phyloP scores from a whole-genome alignment of 2,329 filamentous ascomycete genomes.

The Paradendryphiella salina region DNA sequence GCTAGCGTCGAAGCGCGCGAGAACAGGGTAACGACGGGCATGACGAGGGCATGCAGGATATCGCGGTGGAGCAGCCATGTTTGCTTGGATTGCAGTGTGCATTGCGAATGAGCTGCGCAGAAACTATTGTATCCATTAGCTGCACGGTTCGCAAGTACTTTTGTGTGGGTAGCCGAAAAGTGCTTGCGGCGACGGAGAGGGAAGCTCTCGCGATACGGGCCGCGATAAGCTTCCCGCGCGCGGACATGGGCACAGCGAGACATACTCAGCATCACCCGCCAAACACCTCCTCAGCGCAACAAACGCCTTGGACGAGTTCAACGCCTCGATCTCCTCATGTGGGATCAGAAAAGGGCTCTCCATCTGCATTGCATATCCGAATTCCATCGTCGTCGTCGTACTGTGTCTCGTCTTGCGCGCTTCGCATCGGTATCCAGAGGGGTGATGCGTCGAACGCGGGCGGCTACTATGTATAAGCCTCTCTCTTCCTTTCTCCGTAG shows the following conservation, averaged over 20 bases:
- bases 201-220: slow-evolving; percentile 2
- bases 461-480: background rate
- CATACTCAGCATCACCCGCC: slow-evolving; percentile 47
- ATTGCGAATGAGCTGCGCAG: slow-evolving; percentile 48
- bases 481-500: background rate
- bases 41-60: slow-evolving; percentile 61
- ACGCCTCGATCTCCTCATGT: slow-evolving; percentile 47
- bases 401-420: slow-evolving; percentile 1
- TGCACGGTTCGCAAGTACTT: background rate
- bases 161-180: background rate
- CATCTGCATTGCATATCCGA: slow-evolving; percentile 12
- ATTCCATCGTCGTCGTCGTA: slow-evolving; percentile 5
- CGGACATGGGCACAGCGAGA: slow-evolving; percentile 15
- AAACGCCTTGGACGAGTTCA: slow-evolving; percentile 50
- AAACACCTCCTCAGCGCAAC: slow-evolving; percentile 50
- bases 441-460: background rate
- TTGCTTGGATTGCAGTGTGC: slow-evolving; percentile 39
- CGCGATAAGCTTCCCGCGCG: slow-evolving; percentile 6
- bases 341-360: slow-evolving; percentile 51
- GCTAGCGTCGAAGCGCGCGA: slow-evolving; percentile 59
- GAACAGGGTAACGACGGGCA: slow-evolving; percentile 62
- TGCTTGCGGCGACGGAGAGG: background rate
- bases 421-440: slow-evolving; percentile 11
- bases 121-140: slow-evolving; percentile 30
- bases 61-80: slow-evolving; percentile 60